Evolutionary conservation across 129 eudicot species (phyloP).

Genomic region (Solidago caesia): DNA sequence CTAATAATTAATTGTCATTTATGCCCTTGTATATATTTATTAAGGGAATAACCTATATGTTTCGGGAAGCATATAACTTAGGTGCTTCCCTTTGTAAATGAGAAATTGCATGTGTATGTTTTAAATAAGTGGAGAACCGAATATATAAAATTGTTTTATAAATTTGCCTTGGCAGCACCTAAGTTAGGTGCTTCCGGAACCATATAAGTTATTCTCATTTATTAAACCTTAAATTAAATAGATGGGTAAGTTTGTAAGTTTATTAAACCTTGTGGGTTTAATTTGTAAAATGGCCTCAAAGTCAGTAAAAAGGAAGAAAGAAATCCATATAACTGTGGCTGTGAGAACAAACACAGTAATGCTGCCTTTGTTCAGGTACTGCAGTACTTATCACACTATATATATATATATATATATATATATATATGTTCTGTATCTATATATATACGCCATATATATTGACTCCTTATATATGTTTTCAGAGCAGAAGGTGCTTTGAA

Average conservation of each 20-base stretch:
- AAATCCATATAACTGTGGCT: neutral
- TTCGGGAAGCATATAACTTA: too few relatives aligned
- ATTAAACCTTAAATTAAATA: too few relatives aligned
- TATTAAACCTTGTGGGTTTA: neutral
- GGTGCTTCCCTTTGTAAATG: too few relatives aligned
- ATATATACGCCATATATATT: neutral
- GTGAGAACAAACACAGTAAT: conserved; percentile 16
- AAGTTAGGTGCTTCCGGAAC: too few relatives aligned
- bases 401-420: neutral
- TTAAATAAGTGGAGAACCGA: too few relatives aligned
- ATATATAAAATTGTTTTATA: too few relatives aligned
- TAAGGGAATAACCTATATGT: too few relatives aligned
- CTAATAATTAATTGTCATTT: too few relatives aligned
- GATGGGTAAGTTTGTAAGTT: neutral
- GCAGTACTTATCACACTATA: neutral
- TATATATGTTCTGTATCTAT: neutral
- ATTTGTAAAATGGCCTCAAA: neutral
- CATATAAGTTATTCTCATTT: too few relatives aligned
- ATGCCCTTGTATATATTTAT: too few relatives aligned
- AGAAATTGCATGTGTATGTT: too few relatives aligned
- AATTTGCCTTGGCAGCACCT: too few relatives aligned
- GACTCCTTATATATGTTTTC: conserved; percentile 14
- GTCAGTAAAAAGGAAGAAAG: neutral
- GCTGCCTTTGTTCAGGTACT: conserved; percentile 42
- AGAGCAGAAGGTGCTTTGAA: conserved; percentile 47